phyloP scores from a whole-genome alignment of 2,329 filamentous ascomycete genomes.

The Aspergillus pseudoglaucus region DNA sequence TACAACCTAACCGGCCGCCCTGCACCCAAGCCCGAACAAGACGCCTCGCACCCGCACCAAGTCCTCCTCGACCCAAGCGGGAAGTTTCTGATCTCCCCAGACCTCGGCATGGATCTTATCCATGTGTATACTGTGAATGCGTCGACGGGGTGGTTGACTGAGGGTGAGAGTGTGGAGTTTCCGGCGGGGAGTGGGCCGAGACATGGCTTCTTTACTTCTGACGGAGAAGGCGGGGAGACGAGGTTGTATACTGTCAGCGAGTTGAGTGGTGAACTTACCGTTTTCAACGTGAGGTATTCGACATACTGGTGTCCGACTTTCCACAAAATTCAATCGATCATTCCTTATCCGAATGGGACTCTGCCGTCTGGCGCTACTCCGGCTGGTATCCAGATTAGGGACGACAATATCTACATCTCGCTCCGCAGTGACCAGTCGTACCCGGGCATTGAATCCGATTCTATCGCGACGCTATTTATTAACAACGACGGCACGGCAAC shows the following conservation, averaged over 20 bases:
- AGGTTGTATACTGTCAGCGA: conserved; percentile 50
- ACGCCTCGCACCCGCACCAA: conserved; percentile 57
- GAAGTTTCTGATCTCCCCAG: conserved; percentile 57
- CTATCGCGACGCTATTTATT: conserved; percentile 19
- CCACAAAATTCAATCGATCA: conserved; percentile 15
- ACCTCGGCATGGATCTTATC: conserved; percentile 59
- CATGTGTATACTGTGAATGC: conserved; percentile 52
- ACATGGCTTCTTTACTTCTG: conserved; percentile 52
- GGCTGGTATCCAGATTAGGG: conserved; percentile 19
- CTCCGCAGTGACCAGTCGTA: conserved; percentile 26
- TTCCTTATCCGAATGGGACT: conserved; percentile 19
- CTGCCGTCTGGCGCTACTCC: conserved; percentile 23
- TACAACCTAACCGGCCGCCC: conserved; percentile 30
- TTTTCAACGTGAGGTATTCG: conserved; percentile 35
- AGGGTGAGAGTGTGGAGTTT: conserved; percentile 38
- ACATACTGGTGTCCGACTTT: conserved; percentile 22
- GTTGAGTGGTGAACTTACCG: conserved; percentile 47
- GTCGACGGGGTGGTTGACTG: conserved; percentile 37
- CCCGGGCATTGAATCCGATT: conserved; percentile 19
- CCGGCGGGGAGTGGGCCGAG: conserved; percentile 56
- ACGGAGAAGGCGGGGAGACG: conserved; percentile 4
- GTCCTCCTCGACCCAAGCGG: conserved; percentile 60
- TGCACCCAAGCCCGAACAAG: conserved; percentile 44
- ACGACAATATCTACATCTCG: conserved; percentile 24
- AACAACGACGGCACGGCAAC: conserved; percentile 55